Conservation (phyloP, 345 rosid genomes). For the Citrus maxima region DNA sequence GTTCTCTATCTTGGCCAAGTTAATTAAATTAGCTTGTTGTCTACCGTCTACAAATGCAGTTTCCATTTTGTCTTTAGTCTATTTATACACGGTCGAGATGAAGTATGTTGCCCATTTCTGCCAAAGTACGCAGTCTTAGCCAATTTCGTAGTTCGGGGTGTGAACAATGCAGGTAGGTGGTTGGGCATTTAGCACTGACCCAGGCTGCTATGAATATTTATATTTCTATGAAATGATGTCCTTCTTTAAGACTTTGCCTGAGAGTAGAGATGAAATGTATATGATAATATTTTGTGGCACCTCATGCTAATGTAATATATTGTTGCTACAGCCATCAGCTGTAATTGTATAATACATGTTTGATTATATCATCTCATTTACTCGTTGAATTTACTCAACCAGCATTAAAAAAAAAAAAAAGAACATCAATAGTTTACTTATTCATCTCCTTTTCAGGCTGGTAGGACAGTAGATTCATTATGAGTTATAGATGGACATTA, state of each 20-base stretch:
- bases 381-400: not conserved
- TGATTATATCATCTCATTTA: not conserved
- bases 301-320: not conserved
- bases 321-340: not conserved
- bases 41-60: not conserved
- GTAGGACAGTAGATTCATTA: not conserved
- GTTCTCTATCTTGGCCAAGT: not conserved
- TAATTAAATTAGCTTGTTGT: not conserved
- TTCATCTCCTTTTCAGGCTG: not conserved
- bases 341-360: not conserved
- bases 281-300: not conserved
- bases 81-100: not conserved
- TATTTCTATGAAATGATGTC: not conserved
- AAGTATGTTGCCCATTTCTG: not conserved
- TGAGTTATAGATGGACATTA: not conserved
- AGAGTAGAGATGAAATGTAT: not conserved
- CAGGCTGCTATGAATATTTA: not conserved
- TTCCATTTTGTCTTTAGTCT: not conserved
- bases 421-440: not conserved
- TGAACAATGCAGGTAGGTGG: not conserved
- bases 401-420: not conserved
- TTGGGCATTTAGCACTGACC: not conserved
- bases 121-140: not conserved
- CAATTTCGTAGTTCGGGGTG: not conserved
- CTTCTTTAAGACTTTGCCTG: not conserved